Evolutionary conservation across 208 protist genomes (phyloP), one percentile per base, ranked within the genome.

Genomic region (Trypanosoma caninum): DNA sequence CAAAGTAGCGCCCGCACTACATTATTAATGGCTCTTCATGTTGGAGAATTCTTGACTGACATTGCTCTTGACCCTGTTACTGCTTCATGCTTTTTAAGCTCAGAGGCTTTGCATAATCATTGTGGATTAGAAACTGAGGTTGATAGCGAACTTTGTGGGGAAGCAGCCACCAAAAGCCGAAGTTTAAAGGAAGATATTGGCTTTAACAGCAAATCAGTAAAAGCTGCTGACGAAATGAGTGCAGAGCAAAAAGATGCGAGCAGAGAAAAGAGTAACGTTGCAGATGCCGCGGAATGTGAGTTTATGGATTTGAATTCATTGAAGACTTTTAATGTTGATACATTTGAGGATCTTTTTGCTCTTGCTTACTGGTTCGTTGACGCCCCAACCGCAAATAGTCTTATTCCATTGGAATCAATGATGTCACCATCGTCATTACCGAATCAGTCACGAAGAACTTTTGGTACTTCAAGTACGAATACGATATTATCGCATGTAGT

Each of bases 301-400:
- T 2, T 18, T 6, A 14, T 57, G 14, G 59, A 50, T 23, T 74
- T 25, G 59, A 59, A 13, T 51, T 35, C 64, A 23, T 62, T 76
- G 56, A 56, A 80, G 41, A 72, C 74, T 22, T 78, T 95, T 20
- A 78, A 75, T 37, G 84, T 89, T 27, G 41, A 41, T 1, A 82
- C 86, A 27, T 87, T 95, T 50, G 74, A 91, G 27, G 65, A 80
- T 9, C 69, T 95, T 33, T 95, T 95, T 58, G 72, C 78, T 16
- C 60, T 95, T 28, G 72, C 48, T 18, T 71, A 75, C 28, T 95
- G 89, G 86, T 93, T 95, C 46, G 69, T 81, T 14, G 89, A 95
- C 63, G 72, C 65, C 25, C 74, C 89, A 34, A 89, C 78, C 2
- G 84, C 80, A 2, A 92, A 95, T 69, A 69, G 66, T n/a, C 46